Percentiles rank a stretch among this genome's conserved stretches.
phyloP scores from a whole-genome alignment of 768 basidiomycete species.

The Kwoniella pini region DNA sequence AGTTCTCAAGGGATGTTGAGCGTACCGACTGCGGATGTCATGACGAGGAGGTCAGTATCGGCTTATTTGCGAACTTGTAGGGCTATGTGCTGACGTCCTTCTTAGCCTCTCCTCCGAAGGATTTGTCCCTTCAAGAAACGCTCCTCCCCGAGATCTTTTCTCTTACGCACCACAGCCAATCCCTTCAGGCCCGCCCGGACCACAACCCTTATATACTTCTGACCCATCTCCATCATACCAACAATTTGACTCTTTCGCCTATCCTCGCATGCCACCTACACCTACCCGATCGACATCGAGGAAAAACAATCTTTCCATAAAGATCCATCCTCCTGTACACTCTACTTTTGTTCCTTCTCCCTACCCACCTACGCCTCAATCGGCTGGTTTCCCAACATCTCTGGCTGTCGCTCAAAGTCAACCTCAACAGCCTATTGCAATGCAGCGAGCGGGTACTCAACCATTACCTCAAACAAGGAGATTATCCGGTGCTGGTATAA shows the following conservation, averaged over 20 bases:
- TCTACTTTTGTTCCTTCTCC: slow-evolving; percentile 29
- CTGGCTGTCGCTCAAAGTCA: slow-evolving; percentile 9
- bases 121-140: slow-evolving; percentile 29
- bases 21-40: slow-evolving; percentile 33
- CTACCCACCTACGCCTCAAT: slow-evolving; percentile 32
- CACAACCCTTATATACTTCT: slow-evolving; percentile 38
- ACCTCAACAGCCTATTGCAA: slow-evolving; percentile 23
- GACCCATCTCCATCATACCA: slow-evolving; percentile 30
- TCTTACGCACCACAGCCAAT: slow-evolving; percentile 40
- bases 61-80: too few species aligned
- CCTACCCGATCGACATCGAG: slow-evolving; percentile 10
- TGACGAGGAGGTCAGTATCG: slow-evolving; percentile 44
- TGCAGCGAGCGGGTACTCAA: slow-evolving; percentile 41
- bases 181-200: slow-evolving; percentile 30
- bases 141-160: slow-evolving; percentile 42
- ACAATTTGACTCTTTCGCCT: slow-evolving; percentile 11
- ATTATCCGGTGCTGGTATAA: slow-evolving; percentile 10
- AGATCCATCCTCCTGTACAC: slow-evolving; percentile 31
- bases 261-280: slow-evolving; percentile 26
- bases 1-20: slow-evolving; percentile 39
- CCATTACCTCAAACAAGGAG: slow-evolving; percentile 36
- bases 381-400: slow-evolving; percentile 23
- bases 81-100: slow-evolving; percentile 15
- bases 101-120: slow-evolving; percentile 38
- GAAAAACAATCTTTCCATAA: slow-evolving; percentile 27